phyloP scores from a whole-genome alignment of 208 protist species.

The Crithidia mellificae region DNA sequence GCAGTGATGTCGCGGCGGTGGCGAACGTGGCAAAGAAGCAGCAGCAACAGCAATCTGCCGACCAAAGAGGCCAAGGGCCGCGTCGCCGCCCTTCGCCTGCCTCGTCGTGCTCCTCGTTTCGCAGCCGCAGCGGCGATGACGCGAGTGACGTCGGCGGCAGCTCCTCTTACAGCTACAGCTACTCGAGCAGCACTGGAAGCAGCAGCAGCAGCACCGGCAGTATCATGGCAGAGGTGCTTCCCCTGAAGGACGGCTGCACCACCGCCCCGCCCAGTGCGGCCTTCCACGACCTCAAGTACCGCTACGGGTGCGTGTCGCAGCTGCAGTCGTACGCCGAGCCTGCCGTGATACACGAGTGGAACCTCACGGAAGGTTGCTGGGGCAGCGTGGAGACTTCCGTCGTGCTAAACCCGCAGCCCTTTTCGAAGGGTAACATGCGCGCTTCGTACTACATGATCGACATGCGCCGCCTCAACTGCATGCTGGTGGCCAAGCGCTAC shows the following conservation, averaged over 20 bases:
- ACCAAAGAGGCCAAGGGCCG: no score
- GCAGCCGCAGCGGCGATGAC: conserved; percentile 29
- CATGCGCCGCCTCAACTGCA: conserved; percentile 65
- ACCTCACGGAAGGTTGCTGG: conserved; percentile 61
- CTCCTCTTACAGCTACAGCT: conserved; percentile 36
- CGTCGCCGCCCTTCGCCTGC: background rate
- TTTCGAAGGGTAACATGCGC: conserved; percentile 80
- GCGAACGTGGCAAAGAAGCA: background rate
- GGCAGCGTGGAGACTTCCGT: conserved; percentile 59
- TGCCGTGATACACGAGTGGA: conserved; percentile 78
- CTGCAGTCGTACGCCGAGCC: conserved; percentile 53
- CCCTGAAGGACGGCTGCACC: conserved; percentile 53
- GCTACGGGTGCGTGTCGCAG: conserved; percentile 34
- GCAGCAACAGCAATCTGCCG: no score
- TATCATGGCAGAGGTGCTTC: conserved; percentile 38
- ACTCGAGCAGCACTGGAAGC: conserved; percentile 31
- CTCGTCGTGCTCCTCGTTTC: conserved; percentile 36
- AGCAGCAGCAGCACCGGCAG: conserved; percentile 29
- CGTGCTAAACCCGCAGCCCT: conserved; percentile 63
- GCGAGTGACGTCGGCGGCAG: conserved; percentile 31
- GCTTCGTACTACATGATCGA: conserved; percentile 86
- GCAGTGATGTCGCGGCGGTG: background rate
- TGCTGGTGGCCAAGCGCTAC: conserved; percentile 78
- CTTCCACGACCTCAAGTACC: conserved; percentile 64
- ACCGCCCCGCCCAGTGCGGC: conserved; percentile 37